Base-by-base conservation (phyloP, 805 yeast genomes). In the Danielia reshetovae region DNA sequence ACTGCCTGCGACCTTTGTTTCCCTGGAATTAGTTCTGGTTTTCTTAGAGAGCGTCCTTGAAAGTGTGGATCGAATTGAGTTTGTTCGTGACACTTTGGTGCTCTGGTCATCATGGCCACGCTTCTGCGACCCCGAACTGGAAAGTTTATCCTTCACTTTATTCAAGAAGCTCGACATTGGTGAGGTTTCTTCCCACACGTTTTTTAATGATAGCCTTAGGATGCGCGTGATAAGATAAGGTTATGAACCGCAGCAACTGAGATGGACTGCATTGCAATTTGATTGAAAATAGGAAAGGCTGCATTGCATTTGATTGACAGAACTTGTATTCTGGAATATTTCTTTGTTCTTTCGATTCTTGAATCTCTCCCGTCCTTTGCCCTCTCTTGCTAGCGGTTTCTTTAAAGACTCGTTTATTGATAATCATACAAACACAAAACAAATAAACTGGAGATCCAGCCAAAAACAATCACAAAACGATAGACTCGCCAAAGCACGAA, bases 361-460 rank as follows among this genome's bases (percentile, higher is more conserved):
- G n/a, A n/a, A n/a, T n/a, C n/a, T n/a, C n/a, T n/a, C n/a, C n/a
- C n/a, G n/a, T n/a, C n/a, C n/a, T n/a, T n/a, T n/a, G n/a, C n/a
- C n/a, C n/a, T n/a, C 13, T 24, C 27, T 12, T 7, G 14, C 14
- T 12, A 9, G 14, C 27, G 14, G 7, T n/a, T 24, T 24, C n/a
- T 11, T 7, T 8, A 24, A 24, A 14, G n/a, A 16, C 18, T 24
- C 24, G 29, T 38, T 34, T 35, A 31, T 39, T 25, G 36, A 15
- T 38, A 35, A 31, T 37, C 33, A 38, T 38, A 38, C 42, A 38
- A 34, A 38, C 34, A 38, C 26, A 34, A 32, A 34, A 38, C 38
- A 34, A 30, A 37, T 30, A 31, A 24, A 16, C 24, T 30, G 25
- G 38, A 32, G 17, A 7, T 19, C 22, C 22, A 19, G 22, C 22